These are phyloP conservation scores for Parastagonospora avenae DNA, from an alignment of 2,329 filamentous ascomycete species.

Conservation along the genomic window DNA sequence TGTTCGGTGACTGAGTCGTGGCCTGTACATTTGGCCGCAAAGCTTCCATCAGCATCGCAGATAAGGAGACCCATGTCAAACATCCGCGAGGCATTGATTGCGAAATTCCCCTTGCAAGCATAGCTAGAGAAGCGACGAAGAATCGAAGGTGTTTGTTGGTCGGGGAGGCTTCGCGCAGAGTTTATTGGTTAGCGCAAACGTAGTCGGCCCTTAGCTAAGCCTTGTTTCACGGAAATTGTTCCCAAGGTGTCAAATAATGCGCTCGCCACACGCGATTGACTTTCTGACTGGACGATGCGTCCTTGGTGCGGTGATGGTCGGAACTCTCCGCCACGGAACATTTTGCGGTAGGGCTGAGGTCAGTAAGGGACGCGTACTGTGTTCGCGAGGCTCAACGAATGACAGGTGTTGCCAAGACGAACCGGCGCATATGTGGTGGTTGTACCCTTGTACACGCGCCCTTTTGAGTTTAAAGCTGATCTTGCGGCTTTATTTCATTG, in stretches of 20 bases:
- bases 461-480: background rate
- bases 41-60: slow-evolving; percentile 3
- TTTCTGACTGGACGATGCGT: background rate
- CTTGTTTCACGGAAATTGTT: slow-evolving; percentile 7
- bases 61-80: background rate
- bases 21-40: slow-evolving; percentile 16
- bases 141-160: background rate
- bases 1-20: slow-evolving; percentile 6
- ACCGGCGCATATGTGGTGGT: background rate
- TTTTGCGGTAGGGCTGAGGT: background rate
- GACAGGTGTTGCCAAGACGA: background rate
- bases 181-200: slow-evolving; percentile 4
- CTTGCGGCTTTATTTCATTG: slow-evolving; percentile 13
- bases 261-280: slow-evolving; percentile 3
- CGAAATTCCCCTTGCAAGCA: background rate
- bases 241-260: slow-evolving; percentile 1
- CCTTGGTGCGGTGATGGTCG: background rate
- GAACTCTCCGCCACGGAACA: background rate
- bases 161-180: background rate
- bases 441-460: background rate
- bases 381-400: background rate
- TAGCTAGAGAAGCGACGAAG: background rate
- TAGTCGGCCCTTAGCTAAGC: slow-evolving; percentile 7
- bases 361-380: background rate
- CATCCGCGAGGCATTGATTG: background rate